These are phyloP conservation scores for Backusella liffmaniae DNA, from an alignment of 192 early-diverging fungal species.

Conservation along the genomic window DNA sequence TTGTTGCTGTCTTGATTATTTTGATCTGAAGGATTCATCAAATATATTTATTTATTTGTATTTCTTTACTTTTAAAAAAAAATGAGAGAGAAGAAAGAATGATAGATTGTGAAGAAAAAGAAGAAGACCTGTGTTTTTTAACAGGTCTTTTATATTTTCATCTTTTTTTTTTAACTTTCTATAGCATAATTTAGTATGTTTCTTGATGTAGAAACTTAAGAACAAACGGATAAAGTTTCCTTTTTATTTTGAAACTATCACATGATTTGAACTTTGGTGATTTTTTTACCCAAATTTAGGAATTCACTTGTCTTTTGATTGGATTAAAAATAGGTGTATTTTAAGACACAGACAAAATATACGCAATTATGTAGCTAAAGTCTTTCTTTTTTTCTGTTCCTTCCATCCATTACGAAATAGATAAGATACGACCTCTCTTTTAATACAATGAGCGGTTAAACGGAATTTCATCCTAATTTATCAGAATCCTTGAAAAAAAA, in stretches of 20 bases:
- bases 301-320: background rate
- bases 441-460: background rate
- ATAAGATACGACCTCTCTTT: background rate
- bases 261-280: background rate
- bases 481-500: background rate
- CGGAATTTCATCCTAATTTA: background rate
- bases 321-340: background rate
- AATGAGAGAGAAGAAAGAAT: background rate
- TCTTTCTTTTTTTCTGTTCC: background rate
- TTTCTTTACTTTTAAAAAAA: background rate
- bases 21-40: slow-evolving; percentile 1
- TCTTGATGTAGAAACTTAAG: background rate
- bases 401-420: slow-evolving; percentile 1
- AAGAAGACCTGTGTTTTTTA: background rate
- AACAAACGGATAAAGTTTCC: background rate
- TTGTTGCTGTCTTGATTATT: background rate
- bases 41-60: background rate
- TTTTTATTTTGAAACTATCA: background rate
- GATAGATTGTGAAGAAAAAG: background rate
- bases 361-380: background rate
- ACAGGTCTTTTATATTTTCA: background rate
- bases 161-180: background rate
- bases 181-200: background rate
- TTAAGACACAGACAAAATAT: background rate
- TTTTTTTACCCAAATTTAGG: background rate